Conservation (phyloP, 2,329 filamentous ascomycete species). For the Pseudofabraea citricarpa region DNA sequence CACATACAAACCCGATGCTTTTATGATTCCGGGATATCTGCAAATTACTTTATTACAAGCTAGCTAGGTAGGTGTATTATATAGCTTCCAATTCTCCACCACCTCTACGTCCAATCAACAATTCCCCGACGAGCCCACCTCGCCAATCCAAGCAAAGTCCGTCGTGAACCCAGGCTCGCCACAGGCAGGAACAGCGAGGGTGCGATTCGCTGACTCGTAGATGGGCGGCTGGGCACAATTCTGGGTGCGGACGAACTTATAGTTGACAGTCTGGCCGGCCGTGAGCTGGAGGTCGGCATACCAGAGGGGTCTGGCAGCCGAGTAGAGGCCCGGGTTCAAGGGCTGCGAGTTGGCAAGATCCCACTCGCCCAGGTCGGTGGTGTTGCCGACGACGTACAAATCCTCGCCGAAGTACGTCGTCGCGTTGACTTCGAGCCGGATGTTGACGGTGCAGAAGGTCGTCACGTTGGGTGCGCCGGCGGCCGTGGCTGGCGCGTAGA, state of each 20-base stretch:
- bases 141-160: slow-evolving; percentile 36
- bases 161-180: slow-evolving; percentile 23
- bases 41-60: too few species aligned
- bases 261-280: slow-evolving; percentile 37
- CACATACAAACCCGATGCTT: too few species aligned
- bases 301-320: slow-evolving; percentile 39
- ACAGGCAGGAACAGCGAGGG: slow-evolving; percentile 34
- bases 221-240: slow-evolving; percentile 37
- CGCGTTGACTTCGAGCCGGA: slow-evolving; percentile 42
- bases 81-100: too few species aligned
- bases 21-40: too few species aligned
- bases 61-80: too few species aligned
- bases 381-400: slow-evolving; percentile 38
- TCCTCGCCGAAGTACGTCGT: slow-evolving; percentile 44
- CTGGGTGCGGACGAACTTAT: slow-evolving; percentile 41
- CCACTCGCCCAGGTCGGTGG: slow-evolving; percentile 39
- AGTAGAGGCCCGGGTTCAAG: slow-evolving; percentile 38
- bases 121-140: slow-evolving; percentile 21
- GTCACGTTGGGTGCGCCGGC: slow-evolving; percentile 32
- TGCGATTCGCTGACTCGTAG: slow-evolving; percentile 39
- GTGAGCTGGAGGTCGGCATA: slow-evolving; percentile 33
- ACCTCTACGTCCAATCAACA: slow-evolving; percentile 10
- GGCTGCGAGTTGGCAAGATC: slow-evolving; percentile 26
- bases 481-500: slow-evolving; percentile 44
- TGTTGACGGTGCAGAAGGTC: slow-evolving; percentile 23